These are phyloP conservation scores for Collybia sp. DNA, from an alignment of 768 basidiomycete genomes.

Conservation along the genomic window DNA sequence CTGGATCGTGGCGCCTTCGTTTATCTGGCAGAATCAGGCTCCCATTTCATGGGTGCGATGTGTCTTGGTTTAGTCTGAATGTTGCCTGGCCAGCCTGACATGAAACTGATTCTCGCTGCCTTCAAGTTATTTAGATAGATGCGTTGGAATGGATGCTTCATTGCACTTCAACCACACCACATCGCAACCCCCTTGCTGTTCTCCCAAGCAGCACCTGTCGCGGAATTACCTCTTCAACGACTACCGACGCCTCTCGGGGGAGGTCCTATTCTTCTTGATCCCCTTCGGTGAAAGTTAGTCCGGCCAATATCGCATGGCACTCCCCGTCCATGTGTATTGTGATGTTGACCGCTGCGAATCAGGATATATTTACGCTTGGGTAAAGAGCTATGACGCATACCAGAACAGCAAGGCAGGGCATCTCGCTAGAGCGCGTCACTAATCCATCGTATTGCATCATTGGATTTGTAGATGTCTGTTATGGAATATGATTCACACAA, in stretches of 20 bases:
- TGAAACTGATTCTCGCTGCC: no score
- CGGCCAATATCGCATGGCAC: not conserved
- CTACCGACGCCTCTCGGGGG: slow-evolving; percentile 67
- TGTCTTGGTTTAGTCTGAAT: no score
- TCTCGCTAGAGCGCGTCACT: slow-evolving; percentile 22
- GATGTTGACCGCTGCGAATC: slow-evolving; percentile 1
- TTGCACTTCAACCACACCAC: no score
- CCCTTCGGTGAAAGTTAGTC: slow-evolving; percentile 68
- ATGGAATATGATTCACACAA: no score
- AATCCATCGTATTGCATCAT: not conserved
- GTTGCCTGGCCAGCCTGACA: no score
- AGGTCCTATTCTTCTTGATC: slow-evolving; percentile 73
- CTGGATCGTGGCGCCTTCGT: no score
- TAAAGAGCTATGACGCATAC: slow-evolving; percentile 59
- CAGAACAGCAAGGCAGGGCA: slow-evolving; percentile 83
- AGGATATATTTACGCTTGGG: slow-evolving; percentile 85
- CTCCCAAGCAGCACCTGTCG: slow-evolving; percentile 75
- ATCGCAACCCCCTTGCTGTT: no score
- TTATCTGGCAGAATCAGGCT: no score
- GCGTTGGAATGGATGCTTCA: no score
- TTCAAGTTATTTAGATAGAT: no score
- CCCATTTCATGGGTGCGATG: no score
- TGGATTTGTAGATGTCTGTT: no score
- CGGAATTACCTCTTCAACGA: slow-evolving; percentile 84
- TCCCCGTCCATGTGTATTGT: not conserved